Evolutionary conservation across 2,329 filamentous ascomycete genomes (phyloP), one percentile per base, ranked within the genome.

Genomic region (Bipolaris sorokiniana): DNA sequence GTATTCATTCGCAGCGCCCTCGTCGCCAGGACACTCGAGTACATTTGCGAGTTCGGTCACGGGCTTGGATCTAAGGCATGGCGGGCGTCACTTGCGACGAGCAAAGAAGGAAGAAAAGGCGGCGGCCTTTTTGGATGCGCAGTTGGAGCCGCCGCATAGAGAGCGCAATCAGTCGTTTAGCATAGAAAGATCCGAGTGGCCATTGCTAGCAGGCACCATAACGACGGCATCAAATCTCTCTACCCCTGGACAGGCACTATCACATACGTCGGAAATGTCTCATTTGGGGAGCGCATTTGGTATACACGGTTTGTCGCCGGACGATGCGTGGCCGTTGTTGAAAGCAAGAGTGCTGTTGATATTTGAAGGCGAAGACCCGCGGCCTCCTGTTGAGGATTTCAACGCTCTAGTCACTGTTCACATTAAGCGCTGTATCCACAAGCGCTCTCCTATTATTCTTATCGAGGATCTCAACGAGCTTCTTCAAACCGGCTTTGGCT

Each of bases 31-130:
- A 0, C 86, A 88, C 13, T 84, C 82, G 48, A 84, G 82, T 50
- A 84, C 84, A 31, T 96, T 98, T 73, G 83, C 88, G 36, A 96
- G 95, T 77, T 90, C 89, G 3, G 90, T 95, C 70, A 94, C 90
- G 57, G 90, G 90, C 0, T 80, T 94, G 41, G 91, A 94, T 75
- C 79, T 94, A 23, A 83, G 91, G 49, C 90, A 94, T 77, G 91
- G 89, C 40, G 90, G 88, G 1, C 84, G 89, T 40, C 90, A 88
- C 6, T 77, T 93, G 44, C 85, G 90, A 36, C 92, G 97, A 71
- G 96, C 94, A 61, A 82, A 82, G 64, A 83, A 81, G 58, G 81
- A 83, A 65, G 81, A 83, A 58, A 83, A 83, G 59, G 78, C 78
- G 15, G 77, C 78, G 5, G 61, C 72, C 56, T 76, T 74, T 37